Conservation (phyloP, 495 filamentous ascomycete species). For the Aspergillus mulundensis region DNA sequence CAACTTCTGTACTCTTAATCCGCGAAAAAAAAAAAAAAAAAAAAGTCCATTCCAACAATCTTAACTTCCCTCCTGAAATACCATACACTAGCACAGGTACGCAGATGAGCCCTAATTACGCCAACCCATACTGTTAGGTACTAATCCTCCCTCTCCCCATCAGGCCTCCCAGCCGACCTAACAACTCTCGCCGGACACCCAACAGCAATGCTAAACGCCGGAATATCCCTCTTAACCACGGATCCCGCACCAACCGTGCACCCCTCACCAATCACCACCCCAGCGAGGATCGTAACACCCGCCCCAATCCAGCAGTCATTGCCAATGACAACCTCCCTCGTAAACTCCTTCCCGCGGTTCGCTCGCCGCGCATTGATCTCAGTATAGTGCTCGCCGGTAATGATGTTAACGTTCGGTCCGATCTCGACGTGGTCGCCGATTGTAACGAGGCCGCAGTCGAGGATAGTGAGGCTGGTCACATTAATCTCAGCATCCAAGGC, state of each 20-base stretch:
- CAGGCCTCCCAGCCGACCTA: neutral
- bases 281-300: constrained; percentile 63
- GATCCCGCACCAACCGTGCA: constrained; percentile 43
- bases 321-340: constrained; percentile 52
- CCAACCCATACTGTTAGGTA: no score
- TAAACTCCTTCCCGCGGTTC: constrained; percentile 1
- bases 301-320: constrained; percentile 87
- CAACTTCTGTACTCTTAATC: no score
- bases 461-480: constrained; percentile 45
- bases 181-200: constrained; percentile 24
- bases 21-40: no score
- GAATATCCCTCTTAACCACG: constrained; percentile 48
- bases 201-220: constrained; percentile 34
- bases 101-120: no score
- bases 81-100: no score
- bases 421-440: constrained; percentile 74
- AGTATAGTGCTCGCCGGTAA: constrained; percentile 65
- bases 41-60: no score
- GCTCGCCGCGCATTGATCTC: constrained; percentile 59
- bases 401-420: constrained; percentile 68
- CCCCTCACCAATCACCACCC: constrained; percentile 55
- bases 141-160: no score
- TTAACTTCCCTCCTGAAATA: no score
- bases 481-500: neutral
- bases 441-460: constrained; percentile 70